These are phyloP conservation scores for Lentinula lateritia DNA, from an alignment of 768 basidiomycete genomes.

Conservation along the genomic window DNA sequence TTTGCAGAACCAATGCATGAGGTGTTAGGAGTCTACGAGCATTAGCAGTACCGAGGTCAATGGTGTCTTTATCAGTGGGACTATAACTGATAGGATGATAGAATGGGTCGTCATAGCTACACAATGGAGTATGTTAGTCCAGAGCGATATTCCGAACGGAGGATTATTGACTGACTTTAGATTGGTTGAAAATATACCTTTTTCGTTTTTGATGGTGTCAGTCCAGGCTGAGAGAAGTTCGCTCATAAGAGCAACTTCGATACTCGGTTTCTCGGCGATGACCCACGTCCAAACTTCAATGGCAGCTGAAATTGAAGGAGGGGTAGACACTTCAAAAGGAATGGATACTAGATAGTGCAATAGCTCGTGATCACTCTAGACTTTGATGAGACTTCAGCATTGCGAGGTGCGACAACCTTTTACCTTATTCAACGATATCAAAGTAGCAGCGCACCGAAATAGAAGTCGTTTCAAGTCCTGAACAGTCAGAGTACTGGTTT, in stretches of 20 bases:
- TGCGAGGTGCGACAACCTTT: not conserved
- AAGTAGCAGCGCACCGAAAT: slow-evolving; percentile 78
- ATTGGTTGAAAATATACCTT: slow-evolving; percentile 77
- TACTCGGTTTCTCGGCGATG: slow-evolving; percentile 74
- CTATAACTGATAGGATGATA: slow-evolving; percentile 80
- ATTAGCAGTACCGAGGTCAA: slow-evolving; percentile 64
- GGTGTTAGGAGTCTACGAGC: slow-evolving; percentile 77
- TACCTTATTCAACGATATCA: slow-evolving; percentile 68
- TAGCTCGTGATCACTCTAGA: slow-evolving; percentile 77
- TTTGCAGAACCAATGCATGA: slow-evolving; percentile 78
- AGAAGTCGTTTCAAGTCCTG: slow-evolving; percentile 81
- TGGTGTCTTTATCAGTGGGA: slow-evolving; percentile 81
- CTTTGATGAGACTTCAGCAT: not conserved
- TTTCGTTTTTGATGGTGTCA: slow-evolving; percentile 66
- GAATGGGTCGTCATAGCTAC: slow-evolving; percentile 86
- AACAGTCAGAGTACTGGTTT: slow-evolving; percentile 68
- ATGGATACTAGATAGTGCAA: slow-evolving; percentile 82
- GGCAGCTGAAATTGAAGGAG: slow-evolving; percentile 78
- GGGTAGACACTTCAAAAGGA: slow-evolving; percentile 87
- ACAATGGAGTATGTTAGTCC: not conserved
- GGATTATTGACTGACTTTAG: slow-evolving; percentile 59
- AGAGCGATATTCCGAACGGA: not conserved
- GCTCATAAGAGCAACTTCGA: slow-evolving; percentile 79
- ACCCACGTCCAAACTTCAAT: slow-evolving; percentile 98
- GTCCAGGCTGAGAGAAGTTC: slow-evolving; percentile 89